Evolutionary conservation across 2,329 filamentous ascomycete species (phyloP).

Genomic region (Fusarium sp.): DNA sequence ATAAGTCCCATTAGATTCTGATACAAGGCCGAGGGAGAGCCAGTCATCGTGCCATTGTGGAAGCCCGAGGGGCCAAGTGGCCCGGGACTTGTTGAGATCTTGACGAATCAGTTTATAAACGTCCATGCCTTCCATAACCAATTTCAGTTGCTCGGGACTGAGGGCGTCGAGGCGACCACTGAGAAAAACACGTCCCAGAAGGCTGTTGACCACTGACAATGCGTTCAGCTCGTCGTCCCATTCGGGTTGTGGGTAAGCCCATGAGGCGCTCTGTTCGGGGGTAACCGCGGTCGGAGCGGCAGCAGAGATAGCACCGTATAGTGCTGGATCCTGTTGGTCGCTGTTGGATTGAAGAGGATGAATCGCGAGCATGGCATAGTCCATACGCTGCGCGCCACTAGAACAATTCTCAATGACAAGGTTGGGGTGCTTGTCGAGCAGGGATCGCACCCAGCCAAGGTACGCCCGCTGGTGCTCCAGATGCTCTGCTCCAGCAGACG

Average conservation of each 20-base stretch:
- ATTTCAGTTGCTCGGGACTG: neutral
- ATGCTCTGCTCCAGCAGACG: neutral
- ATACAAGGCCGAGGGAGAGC: neutral
- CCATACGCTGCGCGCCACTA: neutral
- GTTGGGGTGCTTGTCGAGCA: neutral
- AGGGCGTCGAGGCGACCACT: neutral
- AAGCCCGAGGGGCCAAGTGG: neutral
- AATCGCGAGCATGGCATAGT: neutral
- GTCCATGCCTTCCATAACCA: neutral
- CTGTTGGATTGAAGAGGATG: neutral
- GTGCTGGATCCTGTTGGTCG: neutral
- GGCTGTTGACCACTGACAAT: neutral
- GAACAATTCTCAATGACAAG: neutral
- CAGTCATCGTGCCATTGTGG: neutral
- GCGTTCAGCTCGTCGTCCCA: neutral
- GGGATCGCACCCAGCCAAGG: neutral
- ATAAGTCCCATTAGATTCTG: neutral
- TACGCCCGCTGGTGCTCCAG: neutral
- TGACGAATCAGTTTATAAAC: neutral
- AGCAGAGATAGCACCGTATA: neutral
- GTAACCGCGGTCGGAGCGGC: neutral
- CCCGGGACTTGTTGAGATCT: too few relatives aligned
- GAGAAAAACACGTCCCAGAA: neutral
- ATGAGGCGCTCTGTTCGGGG: neutral
- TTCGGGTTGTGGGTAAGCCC: neutral